Conservation (phyloP, 169 alveolate species). For the Plasmodium knowlesi region DNA sequence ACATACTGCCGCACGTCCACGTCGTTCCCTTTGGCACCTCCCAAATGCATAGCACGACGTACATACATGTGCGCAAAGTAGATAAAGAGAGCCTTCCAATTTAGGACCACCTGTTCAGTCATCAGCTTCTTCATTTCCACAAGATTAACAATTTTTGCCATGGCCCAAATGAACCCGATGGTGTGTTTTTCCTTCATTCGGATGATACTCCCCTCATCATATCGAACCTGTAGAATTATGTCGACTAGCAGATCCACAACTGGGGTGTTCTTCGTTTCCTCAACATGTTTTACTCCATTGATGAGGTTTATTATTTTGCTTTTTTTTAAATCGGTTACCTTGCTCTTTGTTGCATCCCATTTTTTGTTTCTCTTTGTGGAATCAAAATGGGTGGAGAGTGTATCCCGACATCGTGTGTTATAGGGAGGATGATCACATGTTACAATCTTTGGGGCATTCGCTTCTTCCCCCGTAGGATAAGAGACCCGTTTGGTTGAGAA, state of each 20-base stretch:
- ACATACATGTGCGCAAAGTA: constrained; percentile 8
- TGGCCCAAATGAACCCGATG: constrained; percentile 52
- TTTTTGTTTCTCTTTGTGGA: background rate
- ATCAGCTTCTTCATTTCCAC: background rate
- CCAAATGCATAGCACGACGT: background rate
- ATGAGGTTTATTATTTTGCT: background rate
- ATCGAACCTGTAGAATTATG: background rate
- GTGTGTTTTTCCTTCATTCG: constrained; percentile 33
- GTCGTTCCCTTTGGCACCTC: background rate
- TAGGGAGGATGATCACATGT: background rate
- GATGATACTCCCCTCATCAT: background rate
- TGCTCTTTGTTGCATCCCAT: background rate
- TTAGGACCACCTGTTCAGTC: background rate
- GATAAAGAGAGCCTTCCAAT: constrained; percentile 12
- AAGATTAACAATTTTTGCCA: constrained; percentile 18
- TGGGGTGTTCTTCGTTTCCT: background rate
- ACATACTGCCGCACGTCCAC: constrained; percentile 27
- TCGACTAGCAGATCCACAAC: background rate
- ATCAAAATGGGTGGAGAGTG: background rate
- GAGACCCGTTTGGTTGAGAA: background rate
- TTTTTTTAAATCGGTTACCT: background rate
- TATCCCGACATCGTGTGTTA: background rate
- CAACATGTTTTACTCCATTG: background rate
- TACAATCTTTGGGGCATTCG: background rate
- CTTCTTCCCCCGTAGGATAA: background rate